Evolutionary conservation across 768 basidiomycete genomes (phyloP).

Genomic region (Neoboletus subvelutipes): DNA sequence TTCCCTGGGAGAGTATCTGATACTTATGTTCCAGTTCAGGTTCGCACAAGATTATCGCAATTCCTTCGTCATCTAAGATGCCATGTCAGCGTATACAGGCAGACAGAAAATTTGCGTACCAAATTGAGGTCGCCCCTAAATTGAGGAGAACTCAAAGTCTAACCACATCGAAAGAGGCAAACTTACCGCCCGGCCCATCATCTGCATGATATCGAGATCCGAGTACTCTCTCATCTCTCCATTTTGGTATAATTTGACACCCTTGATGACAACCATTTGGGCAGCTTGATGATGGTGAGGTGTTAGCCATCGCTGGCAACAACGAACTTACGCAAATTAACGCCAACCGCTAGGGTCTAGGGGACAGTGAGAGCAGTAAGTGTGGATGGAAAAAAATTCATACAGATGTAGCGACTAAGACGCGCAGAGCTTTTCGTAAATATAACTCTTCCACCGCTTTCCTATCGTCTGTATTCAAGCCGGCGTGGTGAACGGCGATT

Average conservation of each 20-base stretch:
- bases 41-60: conserved; percentile 84
- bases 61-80: conserved; percentile 70
- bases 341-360: conserved; percentile 93
- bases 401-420: conserved; percentile 85
- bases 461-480: conserved; percentile 72
- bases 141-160: not conserved
- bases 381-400: conserved; percentile 22
- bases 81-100: not conserved
- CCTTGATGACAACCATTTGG: conserved; percentile 91
- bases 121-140: conserved; percentile 86
- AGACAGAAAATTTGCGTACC: conserved; percentile 41
- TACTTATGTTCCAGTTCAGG: conserved; percentile 70
- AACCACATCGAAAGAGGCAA: not conserved
- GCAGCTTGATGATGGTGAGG: conserved; percentile 55
- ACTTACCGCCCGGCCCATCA: conserved; percentile 90
- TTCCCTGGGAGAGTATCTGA: conserved; percentile 62
- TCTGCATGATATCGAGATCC: conserved; percentile 92
- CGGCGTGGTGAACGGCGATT: conserved; percentile 92
- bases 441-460: conserved; percentile 72
- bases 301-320: not conserved
- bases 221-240: conserved; percentile 75
- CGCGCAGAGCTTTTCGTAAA: conserved; percentile 55
- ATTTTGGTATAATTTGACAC: conserved; percentile 78
- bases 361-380: conserved; percentile 7
- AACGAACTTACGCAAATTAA: conserved; percentile 77